These are phyloP conservation scores for Cystobasidium sp. DNA, from an alignment of 1,284 basidiomycete species.

Conservation along the genomic window DNA sequence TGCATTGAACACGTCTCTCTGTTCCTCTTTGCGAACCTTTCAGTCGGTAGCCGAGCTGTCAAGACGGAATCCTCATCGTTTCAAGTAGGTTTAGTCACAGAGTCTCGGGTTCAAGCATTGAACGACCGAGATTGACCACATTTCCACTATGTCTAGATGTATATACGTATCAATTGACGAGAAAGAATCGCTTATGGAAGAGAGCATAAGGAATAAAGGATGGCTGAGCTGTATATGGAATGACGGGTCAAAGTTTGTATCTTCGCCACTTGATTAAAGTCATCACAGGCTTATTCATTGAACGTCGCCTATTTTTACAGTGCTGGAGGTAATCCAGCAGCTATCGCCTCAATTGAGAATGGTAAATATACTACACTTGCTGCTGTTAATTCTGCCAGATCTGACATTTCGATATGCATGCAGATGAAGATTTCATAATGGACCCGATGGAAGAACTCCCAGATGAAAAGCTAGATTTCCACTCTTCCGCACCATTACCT, in stretches of 20 bases:
- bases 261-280: not conserved
- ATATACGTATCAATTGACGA: constrained; percentile 40
- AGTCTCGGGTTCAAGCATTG: too few relatives aligned
- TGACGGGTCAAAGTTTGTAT: constrained; percentile 37
- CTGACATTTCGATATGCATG: not conserved
- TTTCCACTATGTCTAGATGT: not conserved
- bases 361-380: not conserved
- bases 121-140: too few relatives aligned
- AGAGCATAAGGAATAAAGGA: constrained; percentile 25
- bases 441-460: constrained; percentile 16
- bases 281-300: not conserved
- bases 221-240: constrained; percentile 39
- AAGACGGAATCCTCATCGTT: constrained; percentile 36
- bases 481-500: not conserved
- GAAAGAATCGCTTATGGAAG: constrained; percentile 15
- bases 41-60: constrained; percentile 28
- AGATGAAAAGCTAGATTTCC: constrained; percentile 29
- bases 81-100: constrained; percentile 26
- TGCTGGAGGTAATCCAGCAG: constrained; percentile 13
- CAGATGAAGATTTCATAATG: constrained; percentile 42
- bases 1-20: too few relatives aligned
- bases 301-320: not conserved
- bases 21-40: not conserved
- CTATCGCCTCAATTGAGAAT: constrained; percentile 25
- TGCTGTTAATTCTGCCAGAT: not conserved